Evolutionary conservation across 2,329 filamentous ascomycete genomes (phyloP).

Genomic region (Scedosporium aurantiacum): DNA sequence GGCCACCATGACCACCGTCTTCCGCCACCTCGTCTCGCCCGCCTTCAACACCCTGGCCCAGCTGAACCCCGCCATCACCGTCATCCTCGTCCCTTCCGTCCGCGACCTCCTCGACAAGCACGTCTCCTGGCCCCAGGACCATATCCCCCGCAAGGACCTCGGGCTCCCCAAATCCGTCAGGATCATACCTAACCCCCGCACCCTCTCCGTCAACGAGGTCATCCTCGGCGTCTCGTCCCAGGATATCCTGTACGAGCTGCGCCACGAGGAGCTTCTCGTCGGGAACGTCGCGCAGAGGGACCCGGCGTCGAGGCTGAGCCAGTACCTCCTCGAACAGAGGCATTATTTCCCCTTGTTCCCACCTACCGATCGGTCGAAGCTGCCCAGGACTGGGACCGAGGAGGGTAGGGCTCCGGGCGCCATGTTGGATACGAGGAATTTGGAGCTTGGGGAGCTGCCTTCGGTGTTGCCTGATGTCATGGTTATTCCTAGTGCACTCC

Average conservation of each 20-base stretch:
- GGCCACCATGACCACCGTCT: conserved; percentile 70
- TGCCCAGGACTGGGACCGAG: conserved; percentile 53
- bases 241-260: conserved; percentile 73
- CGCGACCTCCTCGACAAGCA: conserved; percentile 74
- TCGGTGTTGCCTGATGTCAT: conserved; percentile 77
- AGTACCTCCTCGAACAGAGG: conserved; percentile 76
- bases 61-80: conserved; percentile 64
- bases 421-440: conserved; percentile 70
- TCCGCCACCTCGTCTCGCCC: conserved; percentile 67
- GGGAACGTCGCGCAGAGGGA: conserved; percentile 23
- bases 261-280: conserved; percentile 59
- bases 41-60: conserved; percentile 60
- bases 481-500: conserved; percentile 69
- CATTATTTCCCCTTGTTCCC: conserved; percentile 89
- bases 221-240: conserved; percentile 73
- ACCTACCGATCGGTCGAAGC: conserved; percentile 54
- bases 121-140: conserved; percentile 67
- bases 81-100: conserved; percentile 72
- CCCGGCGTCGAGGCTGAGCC: conserved; percentile 48
- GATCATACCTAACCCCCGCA: conserved; percentile 84
- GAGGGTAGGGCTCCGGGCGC: conserved; percentile 58
- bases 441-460: conserved; percentile 86
- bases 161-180: conserved; percentile 66
- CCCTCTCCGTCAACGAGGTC: conserved; percentile 76
- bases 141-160: conserved; percentile 57